Base-by-base conservation (phyloP, 1,284 basidiomycete genomes). In the Tilletia indica region DNA sequence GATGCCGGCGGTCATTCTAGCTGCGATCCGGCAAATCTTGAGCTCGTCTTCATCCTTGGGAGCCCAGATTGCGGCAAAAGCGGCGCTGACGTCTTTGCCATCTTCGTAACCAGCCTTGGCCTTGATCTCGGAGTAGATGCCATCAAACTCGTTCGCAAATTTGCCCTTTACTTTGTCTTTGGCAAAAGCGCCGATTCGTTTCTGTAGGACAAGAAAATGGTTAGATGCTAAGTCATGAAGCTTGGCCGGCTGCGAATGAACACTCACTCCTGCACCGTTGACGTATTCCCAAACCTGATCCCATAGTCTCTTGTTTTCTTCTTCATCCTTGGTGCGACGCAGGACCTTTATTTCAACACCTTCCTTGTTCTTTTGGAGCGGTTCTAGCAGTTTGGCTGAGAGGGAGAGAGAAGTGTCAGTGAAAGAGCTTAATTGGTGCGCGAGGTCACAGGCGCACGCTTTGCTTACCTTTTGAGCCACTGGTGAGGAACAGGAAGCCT, bases 11-110 rank as follows among this genome's bases (percentile, higher is more conserved):
- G 93, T 93, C 71, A 97, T 87, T 74, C 88, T 89, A 3, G 92
- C 89, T 12, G 94, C 93, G 88, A 74, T 87, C 73, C 76, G 78
- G 45, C 72, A 78, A 54, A 70, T 74, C 48, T 68, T 73, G 64
- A 78, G 82, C 83, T 98, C 96, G 42, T 97, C 93, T 16, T 90
- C 89, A 78, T 98, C 95, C 85, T 97, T 98, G 38, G 91, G 89
- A 0, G 92, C 90, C 87, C 97, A 90, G 68, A 94, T 87, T 0
- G 90, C 86, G 0, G 93, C 92, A 19, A 97, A 86, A 0, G 91
- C 89, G 2, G 89, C 85, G 0, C 90, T 87, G 81, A 96, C 91
- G 81, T 98, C 95, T 38, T 64, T 64, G 34, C 92, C 87, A 36
- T 90, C 83, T 76, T 94, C 90, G 11, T 93, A 73, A 68, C 80